These are phyloP conservation scores for Stachybotrys echinatus DNA, from an alignment of 2,329 filamentous ascomycete genomes.

Conservation along the genomic window DNA sequence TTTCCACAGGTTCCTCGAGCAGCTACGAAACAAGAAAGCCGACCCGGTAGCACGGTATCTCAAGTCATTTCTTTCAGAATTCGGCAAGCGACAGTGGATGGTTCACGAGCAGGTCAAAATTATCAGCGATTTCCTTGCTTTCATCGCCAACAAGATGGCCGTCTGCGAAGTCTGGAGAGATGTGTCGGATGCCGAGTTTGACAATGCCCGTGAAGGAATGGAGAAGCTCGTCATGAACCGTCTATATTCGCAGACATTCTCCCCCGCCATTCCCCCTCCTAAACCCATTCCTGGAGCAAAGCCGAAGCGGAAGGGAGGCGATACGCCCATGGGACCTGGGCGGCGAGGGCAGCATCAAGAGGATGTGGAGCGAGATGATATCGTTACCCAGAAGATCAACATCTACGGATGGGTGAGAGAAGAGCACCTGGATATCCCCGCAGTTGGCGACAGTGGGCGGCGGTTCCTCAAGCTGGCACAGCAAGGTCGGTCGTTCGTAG, in stretches of 20 bases:
- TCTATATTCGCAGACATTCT: slow-evolving; percentile 92
- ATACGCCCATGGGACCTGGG: slow-evolving; percentile 71
- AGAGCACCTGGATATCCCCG: slow-evolving; percentile 86
- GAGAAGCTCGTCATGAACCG: slow-evolving; percentile 99
- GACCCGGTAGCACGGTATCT: slow-evolving; percentile 95
- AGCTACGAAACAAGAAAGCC: slow-evolving; percentile 92
- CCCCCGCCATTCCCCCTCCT: slow-evolving; percentile 80
- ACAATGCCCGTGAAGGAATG: slow-evolving; percentile 98
- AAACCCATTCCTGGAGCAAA: slow-evolving; percentile 66
- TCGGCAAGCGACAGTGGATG: slow-evolving; percentile 98
- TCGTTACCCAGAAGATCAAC: slow-evolving; percentile 92
- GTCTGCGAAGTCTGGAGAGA: slow-evolving; percentile 95
- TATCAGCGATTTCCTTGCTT: slow-evolving; percentile 90
- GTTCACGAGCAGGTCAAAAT: slow-evolving; percentile 99
- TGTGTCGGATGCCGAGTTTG: slow-evolving; percentile 93
- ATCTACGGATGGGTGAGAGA: slow-evolving; percentile 96
- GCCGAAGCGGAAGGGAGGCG: slow-evolving; percentile 62
- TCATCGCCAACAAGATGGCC: slow-evolving; percentile 98
- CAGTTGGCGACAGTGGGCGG: slow-evolving; percentile 77
- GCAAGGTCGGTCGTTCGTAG: slow-evolving; percentile 53
- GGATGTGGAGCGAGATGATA: slow-evolving; percentile 91
- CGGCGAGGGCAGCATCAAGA: slow-evolving; percentile 93
- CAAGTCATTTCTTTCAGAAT: slow-evolving; percentile 89
- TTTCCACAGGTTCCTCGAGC: slow-evolving; percentile 94
- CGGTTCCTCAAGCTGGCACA: slow-evolving; percentile 87